These are phyloP conservation scores for Calophaca sinica DNA, from an alignment of 306 rosid species.

Conservation along the genomic window DNA sequence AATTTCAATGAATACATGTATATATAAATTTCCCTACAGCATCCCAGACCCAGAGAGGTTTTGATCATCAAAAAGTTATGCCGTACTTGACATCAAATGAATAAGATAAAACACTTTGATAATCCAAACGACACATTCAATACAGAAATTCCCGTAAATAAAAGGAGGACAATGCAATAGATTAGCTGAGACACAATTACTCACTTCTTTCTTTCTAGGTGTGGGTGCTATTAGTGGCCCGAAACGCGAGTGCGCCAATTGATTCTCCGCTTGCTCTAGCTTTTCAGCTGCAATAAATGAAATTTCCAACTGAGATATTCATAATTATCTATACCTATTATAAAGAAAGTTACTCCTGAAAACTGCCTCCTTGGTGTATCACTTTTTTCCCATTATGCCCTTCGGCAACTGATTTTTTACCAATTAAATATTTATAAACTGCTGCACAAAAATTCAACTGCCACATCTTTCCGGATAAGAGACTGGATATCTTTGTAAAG, in stretches of 20 bases:
- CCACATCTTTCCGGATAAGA: no score
- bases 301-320: conserved; percentile 27
- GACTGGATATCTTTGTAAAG: no score
- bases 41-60: neutral
- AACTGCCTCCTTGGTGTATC: no score
- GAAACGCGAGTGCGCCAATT: conserved; percentile 86
- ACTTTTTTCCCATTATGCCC: no score
- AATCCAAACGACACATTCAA: conserved; percentile 11
- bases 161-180: neutral
- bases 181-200: conserved; percentile 18
- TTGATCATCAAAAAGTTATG: neutral
- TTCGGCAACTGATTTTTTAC: no score
- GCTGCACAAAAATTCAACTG: no score
- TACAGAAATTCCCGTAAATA: neutral
- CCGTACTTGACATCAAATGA: neutral
- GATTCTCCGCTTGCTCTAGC: conserved; percentile 95
- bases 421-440: no score
- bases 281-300: conserved; percentile 80
- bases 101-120: conserved; percentile 10
- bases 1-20: conserved; percentile 10
- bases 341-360: no score
- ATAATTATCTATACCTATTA: neutral
- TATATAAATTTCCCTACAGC: conserved; percentile 13
- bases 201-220: conserved; percentile 88
- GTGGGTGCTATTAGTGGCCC: conserved; percentile 81